These are phyloP conservation scores for Uncinocarpus reesii DNA, from an alignment of 2,329 filamentous ascomycete genomes.

Conservation along the genomic window DNA sequence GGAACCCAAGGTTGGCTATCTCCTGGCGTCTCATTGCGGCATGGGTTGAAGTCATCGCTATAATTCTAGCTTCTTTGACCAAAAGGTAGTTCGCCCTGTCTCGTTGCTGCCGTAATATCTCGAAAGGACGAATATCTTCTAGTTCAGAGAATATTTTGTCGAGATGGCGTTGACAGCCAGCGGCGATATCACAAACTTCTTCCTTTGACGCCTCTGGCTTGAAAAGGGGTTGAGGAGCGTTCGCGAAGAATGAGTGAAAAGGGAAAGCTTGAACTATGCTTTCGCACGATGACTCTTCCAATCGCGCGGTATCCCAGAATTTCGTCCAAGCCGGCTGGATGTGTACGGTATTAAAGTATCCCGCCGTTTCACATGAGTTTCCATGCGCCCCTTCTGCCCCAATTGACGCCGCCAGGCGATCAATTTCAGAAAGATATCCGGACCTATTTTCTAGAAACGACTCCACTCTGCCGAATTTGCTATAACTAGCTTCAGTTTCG, in stretches of 20 bases:
- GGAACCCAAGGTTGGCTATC: conserved; percentile 84
- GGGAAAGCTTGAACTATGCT: conserved; percentile 68
- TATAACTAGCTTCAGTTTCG: conserved; percentile 74
- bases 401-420: conserved; percentile 73
- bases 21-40: conserved; percentile 88
- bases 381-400: conserved; percentile 87
- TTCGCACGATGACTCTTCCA: conserved; percentile 46
- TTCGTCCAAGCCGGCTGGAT: conserved; percentile 78
- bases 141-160: conserved; percentile 83
- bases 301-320: conserved; percentile 58
- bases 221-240: conserved; percentile 80
- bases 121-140: conserved; percentile 87
- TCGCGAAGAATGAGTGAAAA: conserved; percentile 76
- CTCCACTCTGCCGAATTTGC: conserved; percentile 89
- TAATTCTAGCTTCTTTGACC: conserved; percentile 88
- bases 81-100: conserved; percentile 96
- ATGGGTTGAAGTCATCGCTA: conserved; percentile 98
- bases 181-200: conserved; percentile 61
- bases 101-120: conserved; percentile 75
- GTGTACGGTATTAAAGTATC: conserved; percentile 92
- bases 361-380: conserved; percentile 90
- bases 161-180: conserved; percentile 81
- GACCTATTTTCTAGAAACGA: conserved; percentile 85
- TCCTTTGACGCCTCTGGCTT: conserved; percentile 55
- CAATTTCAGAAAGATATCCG: conserved; percentile 69